These are phyloP conservation scores for Voacanga thouarsii DNA, from an alignment of 257 asterid genomes.

Conservation along the genomic window DNA sequence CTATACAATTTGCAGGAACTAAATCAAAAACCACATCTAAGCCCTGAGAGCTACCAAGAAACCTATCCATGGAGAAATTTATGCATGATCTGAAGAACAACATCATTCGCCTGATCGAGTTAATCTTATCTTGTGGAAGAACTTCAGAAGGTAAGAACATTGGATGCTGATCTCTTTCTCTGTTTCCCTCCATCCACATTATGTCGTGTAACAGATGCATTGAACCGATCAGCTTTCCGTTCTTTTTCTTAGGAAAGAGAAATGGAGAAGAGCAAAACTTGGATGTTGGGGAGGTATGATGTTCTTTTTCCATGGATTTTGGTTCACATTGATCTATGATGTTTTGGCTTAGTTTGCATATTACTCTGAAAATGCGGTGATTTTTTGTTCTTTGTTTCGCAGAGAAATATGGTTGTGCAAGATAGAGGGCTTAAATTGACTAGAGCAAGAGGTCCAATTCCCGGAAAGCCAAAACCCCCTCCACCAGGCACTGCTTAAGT, in stretches of 20 bases:
- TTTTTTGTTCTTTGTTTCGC: not conserved
- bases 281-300: not conserved
- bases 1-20: not conserved
- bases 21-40: not conserved
- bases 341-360: too few relatives aligned
- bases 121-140: not conserved
- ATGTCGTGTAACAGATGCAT: not conserved
- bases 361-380: too few relatives aligned
- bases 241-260: not conserved
- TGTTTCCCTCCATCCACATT: too few relatives aligned
- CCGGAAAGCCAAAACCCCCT: not conserved
- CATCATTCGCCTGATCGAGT: not conserved
- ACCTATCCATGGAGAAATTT: not conserved
- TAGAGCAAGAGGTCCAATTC: conserved; percentile 1
- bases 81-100: not conserved
- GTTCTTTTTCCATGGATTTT: not conserved
- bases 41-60: not conserved
- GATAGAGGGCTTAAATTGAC: not conserved
- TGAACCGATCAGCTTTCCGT: too few relatives aligned
- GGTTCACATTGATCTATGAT: not conserved
- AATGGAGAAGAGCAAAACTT: not conserved
- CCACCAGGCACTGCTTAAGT: not conserved
- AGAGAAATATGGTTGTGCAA: not conserved
- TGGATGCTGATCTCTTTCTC: not conserved
- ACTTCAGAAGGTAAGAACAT: not conserved